phyloP scores from a whole-genome alignment of 345 rosid genomes.

The Passiflora organensis region DNA sequence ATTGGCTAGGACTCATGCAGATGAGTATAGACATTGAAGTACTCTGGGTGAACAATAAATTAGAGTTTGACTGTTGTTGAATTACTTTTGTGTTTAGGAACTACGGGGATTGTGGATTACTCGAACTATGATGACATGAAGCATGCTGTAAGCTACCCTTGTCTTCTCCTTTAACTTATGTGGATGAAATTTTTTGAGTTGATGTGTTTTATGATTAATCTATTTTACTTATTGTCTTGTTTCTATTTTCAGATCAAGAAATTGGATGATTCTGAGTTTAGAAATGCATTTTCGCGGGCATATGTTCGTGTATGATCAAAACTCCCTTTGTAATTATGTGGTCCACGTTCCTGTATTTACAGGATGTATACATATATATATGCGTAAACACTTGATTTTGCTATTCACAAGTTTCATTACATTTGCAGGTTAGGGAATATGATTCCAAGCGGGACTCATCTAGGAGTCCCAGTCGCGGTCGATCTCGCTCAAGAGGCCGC shows the following conservation, averaged over 20 bases:
- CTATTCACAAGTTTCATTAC: neutral
- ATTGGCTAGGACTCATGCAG: too few species aligned
- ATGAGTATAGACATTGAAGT: neutral
- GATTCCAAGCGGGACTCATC: constrained; percentile 31
- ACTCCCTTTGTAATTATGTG: neutral
- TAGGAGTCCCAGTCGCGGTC: constrained; percentile 28
- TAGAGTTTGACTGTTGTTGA: neutral
- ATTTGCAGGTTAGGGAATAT: constrained; percentile 27
- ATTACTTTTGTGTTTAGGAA: constrained; percentile 18
- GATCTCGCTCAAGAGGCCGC: constrained; percentile 24
- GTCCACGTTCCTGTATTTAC: neutral
- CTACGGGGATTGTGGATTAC: constrained; percentile 34
- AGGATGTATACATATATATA: neutral
- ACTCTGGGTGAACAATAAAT: neutral
- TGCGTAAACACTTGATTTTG: neutral
- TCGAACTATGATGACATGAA: constrained; percentile 37
- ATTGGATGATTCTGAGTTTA: constrained; percentile 30
- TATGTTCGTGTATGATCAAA: constrained; percentile 25
- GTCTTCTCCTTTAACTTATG: neutral
- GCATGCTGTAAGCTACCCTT: constrained; percentile 22
- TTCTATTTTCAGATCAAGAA: constrained; percentile 26
- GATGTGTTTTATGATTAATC: neutral
- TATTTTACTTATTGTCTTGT: neutral
- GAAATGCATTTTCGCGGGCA: constrained; percentile 31
- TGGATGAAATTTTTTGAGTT: too few species aligned